Evolutionary conservation across 2,329 filamentous ascomycete genomes (phyloP).

Genomic region (Penicillium sp.): DNA sequence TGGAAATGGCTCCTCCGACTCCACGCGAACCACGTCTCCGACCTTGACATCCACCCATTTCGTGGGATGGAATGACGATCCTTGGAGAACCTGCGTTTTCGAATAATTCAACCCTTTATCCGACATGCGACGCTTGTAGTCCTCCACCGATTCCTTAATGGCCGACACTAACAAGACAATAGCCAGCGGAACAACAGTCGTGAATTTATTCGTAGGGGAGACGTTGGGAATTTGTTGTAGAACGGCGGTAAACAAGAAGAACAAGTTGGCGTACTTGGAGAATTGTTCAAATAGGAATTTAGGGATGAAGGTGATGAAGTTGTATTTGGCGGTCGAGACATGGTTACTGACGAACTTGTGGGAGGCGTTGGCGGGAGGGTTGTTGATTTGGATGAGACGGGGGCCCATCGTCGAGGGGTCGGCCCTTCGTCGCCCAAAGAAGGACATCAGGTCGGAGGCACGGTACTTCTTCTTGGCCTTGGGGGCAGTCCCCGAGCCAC

Average conservation of each 20-base stretch:
- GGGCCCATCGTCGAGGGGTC: constrained; percentile 92
- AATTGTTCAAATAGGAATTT: constrained; percentile 99
- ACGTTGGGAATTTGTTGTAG: constrained; percentile 95
- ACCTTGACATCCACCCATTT: constrained; percentile 95
- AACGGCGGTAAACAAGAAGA: constrained; percentile 96
- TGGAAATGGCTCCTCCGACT: constrained; percentile 94
- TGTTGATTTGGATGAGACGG: constrained; percentile 93
- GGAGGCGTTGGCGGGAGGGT: constrained; percentile 83
- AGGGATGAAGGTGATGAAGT: constrained; percentile 85
- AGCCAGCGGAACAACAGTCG: constrained; percentile 90
- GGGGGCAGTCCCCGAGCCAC: constrained; percentile 46
- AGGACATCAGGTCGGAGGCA: constrained; percentile 84
- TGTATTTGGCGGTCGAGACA: constrained; percentile 98
- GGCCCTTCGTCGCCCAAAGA: constrained; percentile 79
- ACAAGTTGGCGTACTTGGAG: constrained; percentile 98
- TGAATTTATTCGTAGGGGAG: constrained; percentile 93
- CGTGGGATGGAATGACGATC: constrained; percentile 80
- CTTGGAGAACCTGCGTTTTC: constrained; percentile 79
- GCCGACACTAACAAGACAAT: constrained; percentile 94
- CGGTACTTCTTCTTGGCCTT: constrained; percentile 65
- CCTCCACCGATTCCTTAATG: constrained; percentile 91
- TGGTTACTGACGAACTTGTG: constrained; percentile 97
- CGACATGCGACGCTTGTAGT: constrained; percentile 84
- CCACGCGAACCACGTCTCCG: constrained; percentile 88
- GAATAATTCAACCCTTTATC: constrained; percentile 88